Base-by-base conservation (phyloP, 345 rosid species). In the Melaleuca alternifolia region DNA sequence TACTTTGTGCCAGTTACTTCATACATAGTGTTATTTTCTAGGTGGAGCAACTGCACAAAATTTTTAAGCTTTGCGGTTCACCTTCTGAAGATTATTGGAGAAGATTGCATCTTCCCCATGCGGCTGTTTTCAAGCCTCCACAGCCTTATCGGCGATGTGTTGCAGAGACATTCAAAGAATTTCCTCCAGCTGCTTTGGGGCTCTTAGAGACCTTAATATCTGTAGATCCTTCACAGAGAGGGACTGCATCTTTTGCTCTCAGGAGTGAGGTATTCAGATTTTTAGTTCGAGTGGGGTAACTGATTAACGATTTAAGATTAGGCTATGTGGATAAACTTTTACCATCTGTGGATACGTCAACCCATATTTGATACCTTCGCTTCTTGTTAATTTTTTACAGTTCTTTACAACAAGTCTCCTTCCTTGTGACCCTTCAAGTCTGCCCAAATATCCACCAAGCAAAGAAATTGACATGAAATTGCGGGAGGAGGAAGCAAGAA, bases 31-130 rank as follows among this genome's bases (percentile, higher is more conserved):
- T 50, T 85, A 56, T 56, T 56, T 28, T 85, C 44, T 79, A 96
- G 99, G 99, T 97, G 54, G 99, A 97, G 91, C 99, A 97, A 86
- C 81, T 96, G 93, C 99, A 97, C 87, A 95, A 95, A 90, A 97
- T 96, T 86, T 95, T 96, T 91, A 96, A 93, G 95, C 94, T 97
- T 24, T 97, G 99, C 71, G 98, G 99, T 87, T 97, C 99, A 52
- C 98, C 99, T 30, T 88, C 96, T 5, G 98, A 95, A 16, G 94
- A 90, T 87, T 95, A 94, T 86, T 97, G 99, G 98, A 93, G 89
- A 85, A 93, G 89, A 88, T 85, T 92, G n/a, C 94, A 95, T 85
- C 86, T 97, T 84, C 95, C 92, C 33, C 92, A 93, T 92, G 85
- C 92, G 54, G 91, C 99, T 65, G 94, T 91, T 11, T 94, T 97